A percentile compares a stretch with the other conserved stretches of the same genome.
phyloP scores from a whole-genome alignment of 108 stramenopile genomes.

The Ochromonas danica region DNA sequence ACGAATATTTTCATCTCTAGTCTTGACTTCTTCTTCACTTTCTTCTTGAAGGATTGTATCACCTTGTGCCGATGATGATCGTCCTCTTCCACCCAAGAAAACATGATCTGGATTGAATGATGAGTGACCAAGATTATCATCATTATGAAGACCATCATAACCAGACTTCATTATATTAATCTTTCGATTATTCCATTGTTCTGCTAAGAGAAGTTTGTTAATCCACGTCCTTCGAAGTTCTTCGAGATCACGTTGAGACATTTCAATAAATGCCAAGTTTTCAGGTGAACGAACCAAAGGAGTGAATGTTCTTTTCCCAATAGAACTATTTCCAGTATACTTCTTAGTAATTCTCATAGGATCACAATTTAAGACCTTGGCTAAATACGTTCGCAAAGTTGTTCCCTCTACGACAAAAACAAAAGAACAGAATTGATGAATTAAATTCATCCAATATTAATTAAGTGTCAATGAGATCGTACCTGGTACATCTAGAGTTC shows the following conservation, averaged over 20 bases:
- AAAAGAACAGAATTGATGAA: neutral
- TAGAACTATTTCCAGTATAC: conserved; percentile 47
- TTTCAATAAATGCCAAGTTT: neutral
- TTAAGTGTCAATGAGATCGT: neutral
- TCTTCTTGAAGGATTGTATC: no score
- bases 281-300: neutral
- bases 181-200: conserved; percentile 6
- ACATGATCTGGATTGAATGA: no score
- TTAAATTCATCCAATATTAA: neutral
- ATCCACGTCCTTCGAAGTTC: neutral
- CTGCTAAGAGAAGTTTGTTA: neutral
- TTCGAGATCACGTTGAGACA: neutral
- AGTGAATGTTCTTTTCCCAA: conserved; percentile 39
- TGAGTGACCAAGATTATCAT: no score
- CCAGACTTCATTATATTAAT: no score
- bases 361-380: conserved; percentile 53
- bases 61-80: no score
- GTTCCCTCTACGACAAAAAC: conserved; percentile 39
- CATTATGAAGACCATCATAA: no score
- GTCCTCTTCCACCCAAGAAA: no score
- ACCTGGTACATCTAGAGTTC: conserved; percentile 19
- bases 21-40: no score
- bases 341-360: conserved; percentile 56
- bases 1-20: no score
- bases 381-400: conserved; percentile 51